Conservation (phyloP, 2,329 filamentous ascomycete species). For the Plectosphaerella plurivora region DNA sequence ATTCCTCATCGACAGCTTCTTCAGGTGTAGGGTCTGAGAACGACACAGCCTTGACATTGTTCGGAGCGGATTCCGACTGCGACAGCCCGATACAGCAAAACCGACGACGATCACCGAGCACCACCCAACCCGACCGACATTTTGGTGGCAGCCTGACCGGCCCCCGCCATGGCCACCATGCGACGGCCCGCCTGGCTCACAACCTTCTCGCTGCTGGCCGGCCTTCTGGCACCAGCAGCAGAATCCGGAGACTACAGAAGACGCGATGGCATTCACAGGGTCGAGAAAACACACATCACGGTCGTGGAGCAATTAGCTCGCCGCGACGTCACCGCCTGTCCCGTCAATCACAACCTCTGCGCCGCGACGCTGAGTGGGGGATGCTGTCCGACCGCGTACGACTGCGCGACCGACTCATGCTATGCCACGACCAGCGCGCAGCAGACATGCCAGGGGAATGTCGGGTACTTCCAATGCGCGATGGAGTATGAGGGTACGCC, state of each 20-base stretch:
- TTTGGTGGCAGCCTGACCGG: too few relatives aligned
- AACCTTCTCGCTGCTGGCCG: too few relatives aligned
- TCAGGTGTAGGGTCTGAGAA: too few relatives aligned
- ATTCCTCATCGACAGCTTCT: too few relatives aligned
- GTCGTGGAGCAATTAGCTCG: slow-evolving; percentile 5
- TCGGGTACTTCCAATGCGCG: slow-evolving; percentile 36
- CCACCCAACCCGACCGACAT: too few relatives aligned
- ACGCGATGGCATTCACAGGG: slow-evolving; percentile 23
- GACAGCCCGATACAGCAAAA: too few relatives aligned
- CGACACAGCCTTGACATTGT: too few relatives aligned
- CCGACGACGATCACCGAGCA: too few relatives aligned
- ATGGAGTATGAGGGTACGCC: slow-evolving; percentile 27
- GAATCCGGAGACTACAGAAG: slow-evolving; percentile 17
- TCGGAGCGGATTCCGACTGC: too few relatives aligned
- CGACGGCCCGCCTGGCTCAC: too few relatives aligned
- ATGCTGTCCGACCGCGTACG: slow-evolving; percentile 44
- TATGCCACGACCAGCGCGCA: slow-evolving; percentile 39
- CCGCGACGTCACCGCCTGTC: slow-evolving; percentile 16
- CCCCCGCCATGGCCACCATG: too few relatives aligned
- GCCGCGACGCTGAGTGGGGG: slow-evolving; percentile 35
- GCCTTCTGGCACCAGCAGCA: not conserved
- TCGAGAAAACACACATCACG: slow-evolving; percentile 19
- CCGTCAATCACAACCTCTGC: slow-evolving; percentile 24
- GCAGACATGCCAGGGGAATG: slow-evolving; percentile 28
- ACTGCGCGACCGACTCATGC: slow-evolving; percentile 42